Evolutionary conservation across 2,329 filamentous ascomycete species (phyloP).

Genomic region (Lachnellula arida): DNA sequence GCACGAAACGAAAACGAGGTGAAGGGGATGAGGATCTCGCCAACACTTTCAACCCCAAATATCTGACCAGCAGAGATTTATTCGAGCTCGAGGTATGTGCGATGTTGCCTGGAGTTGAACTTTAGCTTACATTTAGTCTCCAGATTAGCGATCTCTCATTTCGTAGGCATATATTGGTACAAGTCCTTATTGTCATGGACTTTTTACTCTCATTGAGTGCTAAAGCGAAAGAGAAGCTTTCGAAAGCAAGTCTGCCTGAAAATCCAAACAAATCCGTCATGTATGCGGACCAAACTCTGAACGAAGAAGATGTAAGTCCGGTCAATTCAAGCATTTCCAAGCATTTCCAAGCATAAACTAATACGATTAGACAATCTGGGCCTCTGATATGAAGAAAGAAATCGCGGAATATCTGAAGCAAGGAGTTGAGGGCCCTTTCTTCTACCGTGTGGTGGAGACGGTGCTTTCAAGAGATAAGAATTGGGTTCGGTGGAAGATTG

Average conservation of each 20-base stretch:
- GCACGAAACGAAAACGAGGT: constrained; percentile 65
- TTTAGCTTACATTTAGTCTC: constrained; percentile 23
- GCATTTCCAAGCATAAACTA: neutral
- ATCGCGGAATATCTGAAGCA: constrained; percentile 82
- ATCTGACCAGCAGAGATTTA: constrained; percentile 92
- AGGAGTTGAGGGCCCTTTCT: constrained; percentile 82
- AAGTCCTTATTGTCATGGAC: constrained; percentile 89
- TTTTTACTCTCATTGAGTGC: constrained; percentile 89
- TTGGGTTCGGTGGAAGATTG: constrained; percentile 98
- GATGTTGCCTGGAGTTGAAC: neutral
- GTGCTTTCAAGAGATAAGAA: constrained; percentile 95
- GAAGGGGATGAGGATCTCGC: constrained; percentile 57
- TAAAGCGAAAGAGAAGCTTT: constrained; percentile 73
- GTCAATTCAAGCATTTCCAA: neutral
- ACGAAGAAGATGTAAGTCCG: constrained; percentile 72
- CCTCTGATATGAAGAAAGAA: constrained; percentile 65
- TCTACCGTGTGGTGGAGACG: constrained; percentile 94
- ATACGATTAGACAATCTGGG: constrained; percentile 69
- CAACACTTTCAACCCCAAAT: constrained; percentile 91
- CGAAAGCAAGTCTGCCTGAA: constrained; percentile 52
- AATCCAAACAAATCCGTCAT: constrained; percentile 76
- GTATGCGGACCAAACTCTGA: constrained; percentile 69
- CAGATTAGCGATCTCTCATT: constrained; percentile 93
- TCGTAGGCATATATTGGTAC: constrained; percentile 87
- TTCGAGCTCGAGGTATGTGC: constrained; percentile 81